Percentiles rank a stretch among this genome's conserved stretches.
Conservation (phyloP, 768 basidiomycete species). For the Scleroderma bovista region DNA sequence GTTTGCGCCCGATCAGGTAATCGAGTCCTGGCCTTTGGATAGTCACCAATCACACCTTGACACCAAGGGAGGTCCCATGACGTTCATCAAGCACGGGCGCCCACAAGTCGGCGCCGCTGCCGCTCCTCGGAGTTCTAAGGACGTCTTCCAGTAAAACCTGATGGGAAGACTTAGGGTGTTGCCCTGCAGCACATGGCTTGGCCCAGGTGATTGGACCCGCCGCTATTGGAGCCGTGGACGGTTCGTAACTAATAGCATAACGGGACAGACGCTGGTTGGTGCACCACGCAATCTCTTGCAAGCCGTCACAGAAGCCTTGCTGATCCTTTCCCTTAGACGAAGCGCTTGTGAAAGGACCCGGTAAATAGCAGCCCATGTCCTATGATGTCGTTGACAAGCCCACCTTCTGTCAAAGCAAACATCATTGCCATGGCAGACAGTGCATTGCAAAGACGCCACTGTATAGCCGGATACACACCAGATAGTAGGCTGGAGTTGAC, state of each 20-base stretch:
- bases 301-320: not conserved
- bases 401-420: too few species aligned
- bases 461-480: not conserved
- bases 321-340: not conserved
- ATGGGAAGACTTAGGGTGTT: not conserved
- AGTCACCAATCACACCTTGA: not conserved
- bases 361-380: not conserved
- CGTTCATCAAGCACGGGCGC: not conserved
- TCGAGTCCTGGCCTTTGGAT: not conserved
- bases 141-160: not conserved
- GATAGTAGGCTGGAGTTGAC: not conserved
- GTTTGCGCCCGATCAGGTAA: not conserved
- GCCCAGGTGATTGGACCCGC: not conserved
- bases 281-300: too few species aligned
- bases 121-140: not conserved
- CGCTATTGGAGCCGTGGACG: not conserved
- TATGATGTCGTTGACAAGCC: too few species aligned
- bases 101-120: not conserved
- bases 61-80: not conserved
- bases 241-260: not conserved
- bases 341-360: not conserved
- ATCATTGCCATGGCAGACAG: not conserved
- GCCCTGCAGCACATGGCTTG: slow-evolving; percentile 1
- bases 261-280: not conserved
- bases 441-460: not conserved